Base-by-base conservation (phyloP, 1,284 basidiomycete species). In the Gymnopus androsaceus region DNA sequence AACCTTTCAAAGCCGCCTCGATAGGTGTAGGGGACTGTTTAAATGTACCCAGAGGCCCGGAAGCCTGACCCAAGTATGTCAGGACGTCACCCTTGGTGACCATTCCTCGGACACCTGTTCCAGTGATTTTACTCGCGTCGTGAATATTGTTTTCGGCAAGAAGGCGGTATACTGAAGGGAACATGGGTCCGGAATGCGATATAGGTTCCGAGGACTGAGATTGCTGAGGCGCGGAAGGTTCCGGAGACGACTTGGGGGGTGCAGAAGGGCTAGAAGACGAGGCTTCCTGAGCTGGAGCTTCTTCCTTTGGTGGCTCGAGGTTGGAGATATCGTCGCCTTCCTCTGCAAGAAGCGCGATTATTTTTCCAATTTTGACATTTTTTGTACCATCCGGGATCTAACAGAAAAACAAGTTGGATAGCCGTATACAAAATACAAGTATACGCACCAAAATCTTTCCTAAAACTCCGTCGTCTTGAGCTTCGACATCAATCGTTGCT, bases 401-500 rank as follows among this genome's bases (percentile, higher is more conserved):
- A 14, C 34, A 44, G 56, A 11, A 12, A 17, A 14, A 15, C 17
- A 15, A 8, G 4, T 28, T 19, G n/a, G 14, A 34, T 15, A 8
- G 36, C 15, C 17, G 3, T 21, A 34, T 11, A 42, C 23, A 12
- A 15, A 28, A 17, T 17, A 31, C 25, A 19, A 4, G 23, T 15
- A 27, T 15, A 72, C 85, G 58, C 63, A 94, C 93, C 61, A 98
- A 60, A 61, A 98, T 97, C 78, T 95, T 98, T 42, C 91, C 95
- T 68, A 99, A 73, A 14, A 98, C 74, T 62, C 96, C 96, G 64
- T 98, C 95, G 40, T 98, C 95, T 71, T 94, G 94, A 4, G 96
- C 95, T 75, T 99, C 96, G n/a, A 99, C 95, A 67, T 99, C 96
- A 67, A 99, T 98, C 1, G 95, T 97, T 12, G 96, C 96, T 77